Conservation (phyloP, 495 filamentous ascomycete species). For the Glutinoglossum americanum region DNA sequence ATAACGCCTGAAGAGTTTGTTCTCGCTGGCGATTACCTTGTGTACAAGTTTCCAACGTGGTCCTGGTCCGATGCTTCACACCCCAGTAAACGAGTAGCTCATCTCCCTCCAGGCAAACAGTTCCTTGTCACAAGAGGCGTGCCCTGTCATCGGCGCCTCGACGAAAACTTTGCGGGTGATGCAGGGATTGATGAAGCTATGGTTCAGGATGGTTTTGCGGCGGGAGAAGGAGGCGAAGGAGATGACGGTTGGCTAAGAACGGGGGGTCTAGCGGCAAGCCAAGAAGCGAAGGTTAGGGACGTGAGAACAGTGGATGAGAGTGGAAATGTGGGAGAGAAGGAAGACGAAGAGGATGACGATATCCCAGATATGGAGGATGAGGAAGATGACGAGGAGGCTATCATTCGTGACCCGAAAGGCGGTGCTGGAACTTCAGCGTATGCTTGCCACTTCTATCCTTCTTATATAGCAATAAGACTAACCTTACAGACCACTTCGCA, state of each 20-base stretch:
- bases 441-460: conserved; percentile 14
- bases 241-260: conserved; percentile 87
- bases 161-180: conserved; percentile 80
- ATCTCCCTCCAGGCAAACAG: conserved; percentile 82
- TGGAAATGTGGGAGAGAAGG: conserved; percentile 49
- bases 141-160: conserved; percentile 73
- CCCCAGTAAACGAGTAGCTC: conserved; percentile 48
- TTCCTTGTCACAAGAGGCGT: conserved; percentile 87
- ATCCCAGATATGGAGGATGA: conserved; percentile 98
- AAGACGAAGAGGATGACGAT: conserved; percentile 59
- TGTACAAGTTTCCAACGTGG: conserved; percentile 98
- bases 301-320: conserved; percentile 71
- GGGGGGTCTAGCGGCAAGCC: conserved; percentile 47
- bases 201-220: conserved; percentile 51
- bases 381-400: conserved; percentile 89
- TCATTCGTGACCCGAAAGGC: conserved; percentile 56
- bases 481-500: conserved; percentile 47
- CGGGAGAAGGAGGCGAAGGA: conserved; percentile 25
- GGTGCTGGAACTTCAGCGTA: conserved; percentile 41
- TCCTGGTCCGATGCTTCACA: conserved; percentile 82
- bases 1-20: conserved; percentile 97
- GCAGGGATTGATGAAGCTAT: conserved; percentile 67
- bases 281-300: conserved; percentile 53
- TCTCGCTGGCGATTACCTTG: conserved; percentile 87
- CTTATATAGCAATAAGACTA: not conserved